These are phyloP conservation scores for Leucosporidium scottii DNA, from an alignment of 768 basidiomycete genomes.

Conservation along the genomic window DNA sequence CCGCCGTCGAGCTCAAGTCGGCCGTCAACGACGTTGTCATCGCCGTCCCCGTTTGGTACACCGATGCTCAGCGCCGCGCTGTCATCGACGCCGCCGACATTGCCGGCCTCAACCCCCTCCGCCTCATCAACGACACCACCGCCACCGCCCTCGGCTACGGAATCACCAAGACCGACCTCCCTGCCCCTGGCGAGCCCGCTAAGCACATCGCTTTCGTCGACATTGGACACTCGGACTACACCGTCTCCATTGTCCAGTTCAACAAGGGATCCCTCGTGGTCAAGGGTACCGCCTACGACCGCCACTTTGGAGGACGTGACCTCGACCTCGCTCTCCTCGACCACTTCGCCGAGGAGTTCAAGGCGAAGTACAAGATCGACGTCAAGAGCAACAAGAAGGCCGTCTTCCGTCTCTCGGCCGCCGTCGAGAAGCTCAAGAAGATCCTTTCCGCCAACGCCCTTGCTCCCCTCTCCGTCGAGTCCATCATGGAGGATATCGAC, in stretches of 20 bases:
- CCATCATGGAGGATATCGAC: slow-evolving; percentile 92
- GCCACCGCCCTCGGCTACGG: slow-evolving; percentile 95
- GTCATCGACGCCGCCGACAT: slow-evolving; percentile 82
- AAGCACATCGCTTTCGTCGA: slow-evolving; percentile 90
- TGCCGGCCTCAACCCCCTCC: slow-evolving; percentile 80
- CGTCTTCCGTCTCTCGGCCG: slow-evolving; percentile 75
- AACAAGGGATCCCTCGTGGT: slow-evolving; percentile 85
- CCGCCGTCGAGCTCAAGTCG: slow-evolving; percentile 74
- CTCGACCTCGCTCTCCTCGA: slow-evolving; percentile 84
- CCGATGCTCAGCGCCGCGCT: slow-evolving; percentile 85
- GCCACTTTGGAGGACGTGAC: slow-evolving; percentile 90
- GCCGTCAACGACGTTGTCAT: slow-evolving; percentile 87
- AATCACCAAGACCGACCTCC: slow-evolving; percentile 96
- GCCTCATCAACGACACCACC: slow-evolving; percentile 94
- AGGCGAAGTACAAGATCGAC: slow-evolving; percentile 96
- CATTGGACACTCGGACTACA: slow-evolving; percentile 85
- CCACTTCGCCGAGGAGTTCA: slow-evolving; percentile 87
- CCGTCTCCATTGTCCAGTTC: slow-evolving; percentile 81
- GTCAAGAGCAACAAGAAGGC: slow-evolving; percentile 87
- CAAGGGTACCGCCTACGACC: slow-evolving; percentile 82
- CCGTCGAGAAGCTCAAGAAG: slow-evolving; percentile 94
- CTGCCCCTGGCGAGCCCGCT: slow-evolving; percentile 65
- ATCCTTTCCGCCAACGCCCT: slow-evolving; percentile 88
- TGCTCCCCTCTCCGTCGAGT: slow-evolving; percentile 84
- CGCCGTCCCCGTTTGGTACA: slow-evolving; percentile 94